phyloP scores from a whole-genome alignment of 1,284 basidiomycete species.

The Cryptococcus jaspeensis region DNA sequence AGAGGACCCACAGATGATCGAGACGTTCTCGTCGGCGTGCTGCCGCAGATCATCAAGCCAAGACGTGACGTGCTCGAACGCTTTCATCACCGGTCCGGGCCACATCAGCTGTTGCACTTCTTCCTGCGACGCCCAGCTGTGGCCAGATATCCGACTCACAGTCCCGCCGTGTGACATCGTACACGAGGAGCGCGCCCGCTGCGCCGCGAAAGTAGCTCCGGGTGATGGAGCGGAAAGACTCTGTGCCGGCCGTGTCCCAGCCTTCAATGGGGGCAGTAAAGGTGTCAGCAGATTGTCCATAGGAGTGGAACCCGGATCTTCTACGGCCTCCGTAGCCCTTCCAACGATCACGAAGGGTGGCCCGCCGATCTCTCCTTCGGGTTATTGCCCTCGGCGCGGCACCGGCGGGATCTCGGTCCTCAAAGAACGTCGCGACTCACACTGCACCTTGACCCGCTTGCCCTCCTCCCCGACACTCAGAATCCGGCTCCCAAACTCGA shows the following conservation, averaged over 20 bases:
- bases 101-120: not conserved
- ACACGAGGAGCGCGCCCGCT: conserved; percentile 87
- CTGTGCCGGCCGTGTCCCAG: conserved; percentile 50
- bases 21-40: conserved; percentile 47
- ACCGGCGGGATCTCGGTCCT: not conserved
- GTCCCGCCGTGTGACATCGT: conserved; percentile 81
- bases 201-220: conserved; percentile 94
- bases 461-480: conserved; percentile 35
- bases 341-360: too few species aligned
- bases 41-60: conserved; percentile 44
- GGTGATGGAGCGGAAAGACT: conserved; percentile 64
- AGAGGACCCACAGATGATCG: conserved; percentile 42
- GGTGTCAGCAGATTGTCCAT: not conserved
- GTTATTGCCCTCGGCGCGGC: too few species aligned
- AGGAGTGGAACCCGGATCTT: too few species aligned
- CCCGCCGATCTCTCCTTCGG: too few species aligned
- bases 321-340: too few species aligned
- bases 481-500: conserved; percentile 46
- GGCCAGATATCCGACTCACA: conserved; percentile 26
- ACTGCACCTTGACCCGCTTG: conserved; percentile 48
- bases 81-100: conserved; percentile 14
- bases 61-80: conserved; percentile 45
- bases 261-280: conserved; percentile 17
- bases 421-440: conserved; percentile 25
- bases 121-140: not conserved